Percentiles rank a stretch among this genome's conserved stretches.
Conservation (phyloP, 805 yeast species). For the Saccharomycopsis fodiens region DNA sequence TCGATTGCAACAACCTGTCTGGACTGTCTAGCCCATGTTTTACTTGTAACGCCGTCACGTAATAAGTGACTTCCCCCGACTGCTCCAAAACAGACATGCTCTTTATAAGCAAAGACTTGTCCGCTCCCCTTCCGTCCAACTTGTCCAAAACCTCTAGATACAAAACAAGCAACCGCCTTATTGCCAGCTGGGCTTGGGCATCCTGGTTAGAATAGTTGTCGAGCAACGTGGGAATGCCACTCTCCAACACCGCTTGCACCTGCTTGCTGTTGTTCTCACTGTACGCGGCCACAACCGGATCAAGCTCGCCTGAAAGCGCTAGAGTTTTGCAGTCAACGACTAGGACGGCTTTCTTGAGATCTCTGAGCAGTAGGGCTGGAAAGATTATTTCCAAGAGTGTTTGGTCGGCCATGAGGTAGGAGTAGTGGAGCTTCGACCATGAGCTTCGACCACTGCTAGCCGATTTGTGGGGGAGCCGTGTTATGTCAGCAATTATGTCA, state of each 20-base stretch:
- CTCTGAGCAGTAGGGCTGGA: neutral
- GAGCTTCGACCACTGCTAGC: neutral
- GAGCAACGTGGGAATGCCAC: neutral
- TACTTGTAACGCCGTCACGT: constrained; percentile 2
- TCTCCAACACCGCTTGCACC: neutral
- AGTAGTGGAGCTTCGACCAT: neutral
- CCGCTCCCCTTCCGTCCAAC: neutral
- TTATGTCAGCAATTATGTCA: neutral
- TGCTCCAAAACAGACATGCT: neutral
- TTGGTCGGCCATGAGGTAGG: too few relatives aligned
- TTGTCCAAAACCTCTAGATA: neutral
- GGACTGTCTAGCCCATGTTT: neutral
- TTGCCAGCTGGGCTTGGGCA: neutral
- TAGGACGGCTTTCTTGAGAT: neutral
- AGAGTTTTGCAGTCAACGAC: neutral
- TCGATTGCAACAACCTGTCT: neutral
- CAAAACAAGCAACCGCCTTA: neutral
- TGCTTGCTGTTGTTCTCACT: neutral
- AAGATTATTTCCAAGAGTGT: too few relatives aligned
- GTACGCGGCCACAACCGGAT: neutral
- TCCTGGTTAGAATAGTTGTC: neutral
- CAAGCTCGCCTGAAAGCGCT: neutral
- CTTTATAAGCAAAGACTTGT: neutral
- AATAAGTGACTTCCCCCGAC: neutral
- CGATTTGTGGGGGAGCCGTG: neutral